Base-by-base conservation (phyloP, 2,329 filamentous ascomycete species). In the Leptoxyphium fumago region DNA sequence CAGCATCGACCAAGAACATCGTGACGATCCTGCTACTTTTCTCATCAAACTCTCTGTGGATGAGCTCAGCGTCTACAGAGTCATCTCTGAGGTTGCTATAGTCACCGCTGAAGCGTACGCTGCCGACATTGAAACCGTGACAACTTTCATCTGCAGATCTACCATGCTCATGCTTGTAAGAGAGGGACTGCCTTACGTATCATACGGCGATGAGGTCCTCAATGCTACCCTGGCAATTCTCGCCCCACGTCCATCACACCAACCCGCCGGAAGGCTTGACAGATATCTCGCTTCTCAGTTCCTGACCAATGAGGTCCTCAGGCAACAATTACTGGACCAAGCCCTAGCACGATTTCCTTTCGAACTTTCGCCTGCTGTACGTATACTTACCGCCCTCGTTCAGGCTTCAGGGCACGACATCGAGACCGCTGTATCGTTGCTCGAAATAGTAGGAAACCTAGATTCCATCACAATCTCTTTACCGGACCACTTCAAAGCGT, bases 331-430 rank as follows among this genome's bases (percentile, higher is more conserved):
- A 48, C 76, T 94, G 29, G 68, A 75, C 41, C 75, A 83, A 57
- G 78, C 88, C 6, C 73, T 81, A 38, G 74, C 76, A 47, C 79
- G 89, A 44, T 95, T 87, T 57, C 89, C 89, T 0, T 89, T 84
- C 61, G 89, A 95, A 63, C 80, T 84, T 40, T 63, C 79, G 2
- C 86, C 88, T 1, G 85, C 94, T 54, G 64, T 93, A 47, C 52
- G 50, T 14, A 42, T 61, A 2, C 50, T 54, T 45, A 54, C 52
- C 10, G 48, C 47, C 9, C 45, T 59, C 9, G 50, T 54, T 2
- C 42, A 39, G 11, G 47, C 46, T 7, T 45, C 46, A 7, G 45
- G 43, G 21, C 29, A 18, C 9, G 42, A 44, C 17, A 51, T 47
- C 2, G 36, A 46, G 11, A 40, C 49, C 4, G 13, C 18, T 2